A percentile compares a stretch with the other conserved stretches of the same genome.
These are phyloP conservation scores for Cladosporium velox DNA, from an alignment of 2,329 filamentous ascomycete species.

Conservation along the genomic window DNA sequence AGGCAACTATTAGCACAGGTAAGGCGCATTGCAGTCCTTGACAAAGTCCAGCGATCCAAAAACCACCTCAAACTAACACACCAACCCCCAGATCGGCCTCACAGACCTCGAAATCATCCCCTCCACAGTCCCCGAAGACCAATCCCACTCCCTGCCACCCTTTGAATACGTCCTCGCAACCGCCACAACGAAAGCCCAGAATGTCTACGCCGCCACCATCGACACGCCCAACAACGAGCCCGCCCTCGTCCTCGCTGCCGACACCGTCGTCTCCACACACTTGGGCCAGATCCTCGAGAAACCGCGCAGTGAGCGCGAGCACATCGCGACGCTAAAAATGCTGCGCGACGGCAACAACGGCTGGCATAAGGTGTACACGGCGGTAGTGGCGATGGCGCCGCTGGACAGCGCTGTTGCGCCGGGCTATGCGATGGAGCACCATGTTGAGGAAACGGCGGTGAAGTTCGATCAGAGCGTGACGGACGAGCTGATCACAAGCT, in stretches of 20 bases:
- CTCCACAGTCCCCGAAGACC: constrained; percentile 80
- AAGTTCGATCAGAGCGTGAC: constrained; percentile 71
- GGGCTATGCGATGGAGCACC: constrained; percentile 78
- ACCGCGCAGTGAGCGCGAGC: constrained; percentile 76
- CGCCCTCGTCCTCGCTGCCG: constrained; percentile 81
- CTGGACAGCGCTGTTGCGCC: constrained; percentile 77
- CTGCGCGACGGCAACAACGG: constrained; percentile 68
- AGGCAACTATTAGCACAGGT: constrained; percentile 77
- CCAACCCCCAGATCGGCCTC: constrained; percentile 66
- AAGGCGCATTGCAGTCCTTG: constrained; percentile 24
- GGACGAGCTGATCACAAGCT: constrained; percentile 80
- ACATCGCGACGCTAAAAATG: constrained; percentile 79
- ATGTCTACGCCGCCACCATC: constrained; percentile 66
- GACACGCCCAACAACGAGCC: constrained; percentile 66
- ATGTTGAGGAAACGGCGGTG: constrained; percentile 91
- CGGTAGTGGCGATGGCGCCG: constrained; percentile 80
- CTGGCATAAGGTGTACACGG: constrained; percentile 80
- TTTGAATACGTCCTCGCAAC: constrained; percentile 91
- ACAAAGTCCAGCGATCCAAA: not conserved
- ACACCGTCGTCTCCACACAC: constrained; percentile 82
- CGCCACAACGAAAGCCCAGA: constrained; percentile 77
- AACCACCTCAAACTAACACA: constrained; percentile 1
- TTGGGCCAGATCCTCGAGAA: constrained; percentile 86
- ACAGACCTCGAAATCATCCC: constrained; percentile 80
- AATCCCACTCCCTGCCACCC: constrained; percentile 76